phyloP scores from a whole-genome alignment of 139 green algal genomes.

The Zygnema circumcarinatum region DNA sequence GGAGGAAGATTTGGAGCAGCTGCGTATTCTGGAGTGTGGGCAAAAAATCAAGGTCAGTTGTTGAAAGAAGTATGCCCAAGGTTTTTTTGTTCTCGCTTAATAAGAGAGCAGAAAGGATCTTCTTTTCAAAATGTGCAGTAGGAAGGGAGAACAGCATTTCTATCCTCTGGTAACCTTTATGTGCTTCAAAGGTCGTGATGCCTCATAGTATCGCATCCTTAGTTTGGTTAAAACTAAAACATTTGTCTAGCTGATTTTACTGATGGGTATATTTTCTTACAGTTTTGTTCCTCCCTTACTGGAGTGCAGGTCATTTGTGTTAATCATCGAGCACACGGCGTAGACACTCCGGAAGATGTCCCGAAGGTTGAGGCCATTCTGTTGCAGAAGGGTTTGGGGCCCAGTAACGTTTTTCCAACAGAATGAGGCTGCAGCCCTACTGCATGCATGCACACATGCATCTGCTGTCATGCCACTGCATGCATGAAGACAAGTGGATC shows the following conservation, averaged over 20 bases:
- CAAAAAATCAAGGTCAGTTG: constrained; percentile 75
- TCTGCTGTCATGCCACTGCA: no score
- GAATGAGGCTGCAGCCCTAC: no score
- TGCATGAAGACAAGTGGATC: no score
- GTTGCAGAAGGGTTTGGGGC: background rate
- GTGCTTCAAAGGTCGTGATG: background rate
- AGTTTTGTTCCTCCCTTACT: no score
- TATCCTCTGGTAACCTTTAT: background rate
- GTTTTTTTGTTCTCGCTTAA: background rate
- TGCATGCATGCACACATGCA: no score
- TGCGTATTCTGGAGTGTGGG: constrained; percentile 79
- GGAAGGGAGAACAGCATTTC: background rate
- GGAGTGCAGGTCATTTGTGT: constrained; percentile 70
- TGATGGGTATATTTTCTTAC: no score
- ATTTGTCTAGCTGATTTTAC: no score
- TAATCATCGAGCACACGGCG: constrained; percentile 73
- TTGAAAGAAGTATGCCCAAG: background rate
- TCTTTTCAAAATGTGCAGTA: background rate
- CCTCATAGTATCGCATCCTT: background rate
- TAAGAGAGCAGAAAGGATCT: no score
- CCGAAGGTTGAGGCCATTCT: constrained; percentile 69
- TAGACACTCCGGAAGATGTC: constrained; percentile 76
- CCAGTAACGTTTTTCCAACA: no score
- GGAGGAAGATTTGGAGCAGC: constrained; percentile 80
- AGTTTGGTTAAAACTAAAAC: no score